Percentiles rank a stretch among this genome's conserved stretches.
These are phyloP conservation scores for Fagopyrum homotropicum DNA, from an alignment of 148 eudicot genomes.

Conservation along the genomic window DNA sequence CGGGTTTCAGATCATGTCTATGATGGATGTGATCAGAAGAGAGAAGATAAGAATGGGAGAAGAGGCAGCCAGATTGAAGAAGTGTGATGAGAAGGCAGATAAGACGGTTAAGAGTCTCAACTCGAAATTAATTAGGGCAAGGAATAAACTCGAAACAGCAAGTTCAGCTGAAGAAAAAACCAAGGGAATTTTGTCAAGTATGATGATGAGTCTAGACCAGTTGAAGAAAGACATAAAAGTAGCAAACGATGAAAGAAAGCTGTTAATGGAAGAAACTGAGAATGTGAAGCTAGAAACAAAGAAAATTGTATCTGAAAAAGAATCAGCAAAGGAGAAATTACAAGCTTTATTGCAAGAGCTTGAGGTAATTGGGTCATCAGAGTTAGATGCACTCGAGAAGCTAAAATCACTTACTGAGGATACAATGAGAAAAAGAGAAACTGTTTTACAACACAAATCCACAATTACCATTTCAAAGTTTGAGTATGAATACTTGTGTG, in stretches of 20 bases:
- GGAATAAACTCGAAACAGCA: slow-evolving; percentile 46
- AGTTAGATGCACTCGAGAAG: slow-evolving; percentile 53
- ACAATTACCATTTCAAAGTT: slow-evolving; percentile 64
- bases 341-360: slow-evolving; percentile 53
- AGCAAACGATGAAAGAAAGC: slow-evolving; percentile 36
- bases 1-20: slow-evolving; percentile 55
- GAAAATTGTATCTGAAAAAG: slow-evolving; percentile 42
- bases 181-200: slow-evolving; percentile 33
- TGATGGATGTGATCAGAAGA: slow-evolving; percentile 59
- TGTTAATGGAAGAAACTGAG: slow-evolving; percentile 36
- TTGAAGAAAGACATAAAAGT: slow-evolving; percentile 37
- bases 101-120: slow-evolving; percentile 39
- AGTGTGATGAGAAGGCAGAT: slow-evolving; percentile 41
- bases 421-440: slow-evolving; percentile 46
- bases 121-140: slow-evolving; percentile 57
- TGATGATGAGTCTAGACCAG: slow-evolving; percentile 39
- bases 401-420: slow-evolving; percentile 43
- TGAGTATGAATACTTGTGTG: slow-evolving; percentile 73
- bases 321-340: slow-evolving; percentile 41
- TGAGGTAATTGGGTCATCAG: slow-evolving; percentile 43
- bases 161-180: slow-evolving; percentile 47
- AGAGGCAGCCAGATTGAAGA: slow-evolving; percentile 33
- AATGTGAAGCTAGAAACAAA: slow-evolving; percentile 33
- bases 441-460: slow-evolving; percentile 31
- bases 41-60: slow-evolving; percentile 36